Evolutionary conservation across 2,329 filamentous ascomycete genomes (phyloP), one percentile per base, ranked within the genome.

Genomic region (Trichoderma afroharzianum): DNA sequence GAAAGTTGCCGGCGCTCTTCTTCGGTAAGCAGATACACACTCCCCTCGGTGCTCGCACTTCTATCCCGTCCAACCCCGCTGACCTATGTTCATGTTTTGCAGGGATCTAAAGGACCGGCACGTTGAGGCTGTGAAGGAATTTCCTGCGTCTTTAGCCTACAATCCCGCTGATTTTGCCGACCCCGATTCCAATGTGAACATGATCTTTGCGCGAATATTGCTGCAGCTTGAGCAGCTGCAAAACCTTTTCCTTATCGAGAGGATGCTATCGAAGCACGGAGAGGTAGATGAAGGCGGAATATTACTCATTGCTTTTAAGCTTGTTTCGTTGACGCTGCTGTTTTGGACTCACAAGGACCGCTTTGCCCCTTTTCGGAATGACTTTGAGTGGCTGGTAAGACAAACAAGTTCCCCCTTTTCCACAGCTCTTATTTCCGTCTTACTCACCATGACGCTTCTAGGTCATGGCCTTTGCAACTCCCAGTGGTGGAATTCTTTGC

Each of bases 191-290:
- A 73, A 80, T 5, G 72, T 80, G 0, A 73, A 79, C 0, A 75
- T 77, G 0, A 72, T 86, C 0, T 86, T 85, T 66, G 80, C 81
- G 6, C 80, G 85, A 2, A 81, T 87, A 15, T 76, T 89, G 1
- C 77, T 87, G 1, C 81, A 82, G 3, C 80, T 88, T 3, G 83
- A 85, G 26, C 84, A 87, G 59, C 78, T 89, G 0, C 85, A 89
- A 55, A 90, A 89, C 50, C 80, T 87, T 3, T 90, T 91, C 71
- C 83, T 91, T 11, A 79, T 90, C 6, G 86, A 90, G 70, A 82
- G 89, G 18, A 82, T 90, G 0, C 78, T 90, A 9, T 81, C 86
- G 26, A 87, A 86, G 21, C 77, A 79, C 3, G 80, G 82, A 0
- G 77, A 81, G 14, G 74, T 78, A 0, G 80, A 81, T 9, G 78